Evolutionary conservation across 768 basidiomycete genomes (phyloP).

Genomic region (Asterophora parasitica): DNA sequence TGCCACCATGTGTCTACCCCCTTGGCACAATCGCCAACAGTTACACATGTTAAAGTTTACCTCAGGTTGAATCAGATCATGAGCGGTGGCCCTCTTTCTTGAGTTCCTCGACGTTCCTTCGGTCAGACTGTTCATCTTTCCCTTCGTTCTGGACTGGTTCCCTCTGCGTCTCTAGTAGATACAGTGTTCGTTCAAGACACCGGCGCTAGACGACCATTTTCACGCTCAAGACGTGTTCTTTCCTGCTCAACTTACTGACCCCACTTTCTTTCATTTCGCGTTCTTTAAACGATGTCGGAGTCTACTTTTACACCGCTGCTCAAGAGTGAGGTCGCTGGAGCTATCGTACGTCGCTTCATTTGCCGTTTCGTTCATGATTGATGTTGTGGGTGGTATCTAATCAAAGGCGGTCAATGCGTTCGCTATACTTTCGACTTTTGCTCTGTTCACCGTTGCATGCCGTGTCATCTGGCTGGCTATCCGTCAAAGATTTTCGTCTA

Average conservation of each 20-base stretch:
- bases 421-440: slow-evolving; percentile 49
- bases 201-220: slow-evolving; percentile 38
- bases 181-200: slow-evolving; percentile 13
- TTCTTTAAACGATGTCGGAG: slow-evolving; percentile 11
- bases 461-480: slow-evolving; percentile 46
- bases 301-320: slow-evolving; percentile 26
- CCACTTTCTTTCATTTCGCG: slow-evolving; percentile 7
- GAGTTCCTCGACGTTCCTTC: slow-evolving; percentile 12
- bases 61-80: too few relatives aligned
- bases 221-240: slow-evolving; percentile 10
- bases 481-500: slow-evolving; percentile 24
- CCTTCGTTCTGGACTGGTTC: slow-evolving; percentile 22
- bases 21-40: slow-evolving; percentile 8
- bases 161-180: slow-evolving; percentile 19
- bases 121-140: slow-evolving; percentile 8
- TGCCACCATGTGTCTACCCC: neutral
- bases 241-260: slow-evolving; percentile 10
- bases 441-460: slow-evolving; percentile 44
- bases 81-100: slow-evolving; percentile 3
- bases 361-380: neutral
- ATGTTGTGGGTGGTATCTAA: slow-evolving; percentile 10
- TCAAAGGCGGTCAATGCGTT: slow-evolving; percentile 43
- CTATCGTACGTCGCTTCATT: slow-evolving; percentile 28
- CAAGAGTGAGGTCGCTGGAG: slow-evolving; percentile 28
- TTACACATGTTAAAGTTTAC: slow-evolving; percentile 9